Conservation (phyloP, 306 rosid species). For the Medicago lupulina region DNA sequence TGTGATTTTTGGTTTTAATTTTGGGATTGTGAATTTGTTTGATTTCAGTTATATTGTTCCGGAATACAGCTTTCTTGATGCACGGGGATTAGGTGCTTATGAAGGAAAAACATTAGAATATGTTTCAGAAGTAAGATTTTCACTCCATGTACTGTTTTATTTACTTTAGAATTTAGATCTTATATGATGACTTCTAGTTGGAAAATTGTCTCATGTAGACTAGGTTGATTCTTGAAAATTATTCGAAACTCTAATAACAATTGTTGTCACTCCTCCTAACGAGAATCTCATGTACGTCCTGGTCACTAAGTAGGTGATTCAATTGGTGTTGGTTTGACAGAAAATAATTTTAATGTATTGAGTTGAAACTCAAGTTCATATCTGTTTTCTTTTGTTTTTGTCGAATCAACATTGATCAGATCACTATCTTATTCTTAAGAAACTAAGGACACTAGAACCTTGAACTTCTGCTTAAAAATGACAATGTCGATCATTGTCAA, state of each 20-base stretch:
- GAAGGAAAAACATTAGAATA: constrained; percentile 89
- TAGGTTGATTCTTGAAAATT: background rate
- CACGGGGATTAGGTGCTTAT: constrained; percentile 88
- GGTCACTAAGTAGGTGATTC: background rate
- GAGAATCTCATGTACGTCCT: background rate
- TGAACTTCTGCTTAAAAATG: background rate
- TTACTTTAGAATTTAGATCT: background rate
- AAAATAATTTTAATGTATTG: background rate
- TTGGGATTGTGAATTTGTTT: constrained; percentile 23
- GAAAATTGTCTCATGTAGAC: background rate
- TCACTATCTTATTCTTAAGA: too few species aligned
- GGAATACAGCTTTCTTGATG: constrained; percentile 93
- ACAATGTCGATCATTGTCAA: background rate
- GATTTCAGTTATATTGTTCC: constrained; percentile 86
- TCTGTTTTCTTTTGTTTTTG: too few species aligned
- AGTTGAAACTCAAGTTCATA: background rate
- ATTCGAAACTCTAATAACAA: background rate
- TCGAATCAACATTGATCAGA: background rate
- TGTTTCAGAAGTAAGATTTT: constrained; percentile 68
- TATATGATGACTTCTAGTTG: background rate
- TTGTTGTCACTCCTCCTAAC: background rate
- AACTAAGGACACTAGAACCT: background rate
- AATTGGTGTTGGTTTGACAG: background rate
- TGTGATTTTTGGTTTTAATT: background rate
- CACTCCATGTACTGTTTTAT: background rate